A percentile compares a stretch with the other conserved stretches of the same genome.
These are phyloP conservation scores for Globisporangium cylindrosporum DNA, from an alignment of 352 stramenopile species.

Conservation along the genomic window DNA sequence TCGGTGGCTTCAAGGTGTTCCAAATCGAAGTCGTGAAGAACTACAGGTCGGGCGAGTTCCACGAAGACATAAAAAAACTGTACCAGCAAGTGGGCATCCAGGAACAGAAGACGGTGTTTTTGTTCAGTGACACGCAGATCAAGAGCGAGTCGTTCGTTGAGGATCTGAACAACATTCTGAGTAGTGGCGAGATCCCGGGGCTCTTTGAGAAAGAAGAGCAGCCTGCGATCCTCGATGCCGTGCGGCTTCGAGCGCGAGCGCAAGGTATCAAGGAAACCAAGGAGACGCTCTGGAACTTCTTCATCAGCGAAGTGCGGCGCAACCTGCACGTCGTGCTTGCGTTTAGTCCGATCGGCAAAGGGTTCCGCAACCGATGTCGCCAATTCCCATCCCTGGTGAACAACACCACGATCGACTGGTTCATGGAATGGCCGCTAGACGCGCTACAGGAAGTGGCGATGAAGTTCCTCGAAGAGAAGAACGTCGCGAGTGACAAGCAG, in stretches of 20 bases:
- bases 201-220: slow-evolving; percentile 93
- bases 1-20: slow-evolving; percentile 87
- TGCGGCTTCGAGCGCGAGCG: slow-evolving; percentile 60
- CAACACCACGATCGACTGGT: slow-evolving; percentile 94
- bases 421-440: slow-evolving; percentile 91
- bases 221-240: slow-evolving; percentile 75
- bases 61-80: slow-evolving; percentile 92
- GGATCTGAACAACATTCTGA: slow-evolving; percentile 93
- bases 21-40: slow-evolving; percentile 95
- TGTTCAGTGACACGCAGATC: slow-evolving; percentile 95
- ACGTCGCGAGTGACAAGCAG: slow-evolving; percentile 65
- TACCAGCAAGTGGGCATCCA: slow-evolving; percentile 77
- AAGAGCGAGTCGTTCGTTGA: slow-evolving; percentile 93
- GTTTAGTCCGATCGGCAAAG: slow-evolving; percentile 91
- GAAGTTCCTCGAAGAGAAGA: slow-evolving; percentile 91
- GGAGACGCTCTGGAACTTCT: slow-evolving; percentile 91
- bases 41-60: slow-evolving; percentile 89
- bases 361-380: slow-evolving; percentile 77
- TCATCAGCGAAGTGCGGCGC: slow-evolving; percentile 87
- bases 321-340: slow-evolving; percentile 93
- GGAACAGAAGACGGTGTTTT: slow-evolving; percentile 86
- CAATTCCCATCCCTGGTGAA: slow-evolving; percentile 94
- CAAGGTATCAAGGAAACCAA: slow-evolving; percentile 87
- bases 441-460: slow-evolving; percentile 91
- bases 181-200: slow-evolving; percentile 89